These are phyloP conservation scores for Ustulina deusta DNA, from an alignment of 2,329 filamentous ascomycete species.

Conservation along the genomic window DNA sequence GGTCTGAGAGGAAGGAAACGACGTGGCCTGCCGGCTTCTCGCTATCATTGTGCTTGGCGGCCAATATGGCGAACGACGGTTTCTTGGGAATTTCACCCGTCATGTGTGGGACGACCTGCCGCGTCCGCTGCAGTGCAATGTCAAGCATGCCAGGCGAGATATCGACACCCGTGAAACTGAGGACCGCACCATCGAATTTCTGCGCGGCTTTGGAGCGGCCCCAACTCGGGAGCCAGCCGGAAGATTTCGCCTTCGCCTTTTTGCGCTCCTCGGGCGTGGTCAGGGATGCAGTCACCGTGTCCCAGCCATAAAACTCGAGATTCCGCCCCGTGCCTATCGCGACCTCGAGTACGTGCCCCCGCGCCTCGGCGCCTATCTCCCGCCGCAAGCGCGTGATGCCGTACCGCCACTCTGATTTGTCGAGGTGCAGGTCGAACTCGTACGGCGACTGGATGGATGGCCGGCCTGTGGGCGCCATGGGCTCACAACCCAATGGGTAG, in stretches of 20 bases:
- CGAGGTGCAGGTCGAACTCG: constrained; percentile 69
- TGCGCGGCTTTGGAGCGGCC: not conserved
- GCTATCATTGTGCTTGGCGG: constrained; percentile 28
- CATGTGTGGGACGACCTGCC: constrained; percentile 56
- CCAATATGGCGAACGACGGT: constrained; percentile 47
- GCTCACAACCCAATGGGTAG: constrained; percentile 52
- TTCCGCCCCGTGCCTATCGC: constrained; percentile 74
- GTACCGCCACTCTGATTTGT: constrained; percentile 68
- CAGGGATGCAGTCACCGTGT: constrained; percentile 43
- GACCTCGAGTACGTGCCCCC: constrained; percentile 71
- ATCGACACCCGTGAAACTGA: constrained; percentile 72
- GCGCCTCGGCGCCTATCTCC: constrained; percentile 60
- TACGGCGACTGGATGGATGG: constrained; percentile 63
- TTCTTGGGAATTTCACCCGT: constrained; percentile 55
- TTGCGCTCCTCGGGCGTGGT: constrained; percentile 39
- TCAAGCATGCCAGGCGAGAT: constrained; percentile 71
- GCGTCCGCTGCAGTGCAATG: constrained; percentile 66
- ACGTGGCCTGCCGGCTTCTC: constrained; percentile 25
- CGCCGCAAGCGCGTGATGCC: constrained; percentile 66
- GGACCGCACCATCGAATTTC: constrained; percentile 51
- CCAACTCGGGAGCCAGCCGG: constrained; percentile 17
- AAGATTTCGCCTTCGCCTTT: constrained; percentile 36
- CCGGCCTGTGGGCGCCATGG: constrained; percentile 60
- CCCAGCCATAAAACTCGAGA: constrained; percentile 70
- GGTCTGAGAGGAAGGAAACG: constrained; percentile 55